Evolutionary conservation across 2,329 filamentous ascomycete genomes (phyloP), one percentile per base, ranked within the genome.

Genomic region (Clarireedia sp.): DNA sequence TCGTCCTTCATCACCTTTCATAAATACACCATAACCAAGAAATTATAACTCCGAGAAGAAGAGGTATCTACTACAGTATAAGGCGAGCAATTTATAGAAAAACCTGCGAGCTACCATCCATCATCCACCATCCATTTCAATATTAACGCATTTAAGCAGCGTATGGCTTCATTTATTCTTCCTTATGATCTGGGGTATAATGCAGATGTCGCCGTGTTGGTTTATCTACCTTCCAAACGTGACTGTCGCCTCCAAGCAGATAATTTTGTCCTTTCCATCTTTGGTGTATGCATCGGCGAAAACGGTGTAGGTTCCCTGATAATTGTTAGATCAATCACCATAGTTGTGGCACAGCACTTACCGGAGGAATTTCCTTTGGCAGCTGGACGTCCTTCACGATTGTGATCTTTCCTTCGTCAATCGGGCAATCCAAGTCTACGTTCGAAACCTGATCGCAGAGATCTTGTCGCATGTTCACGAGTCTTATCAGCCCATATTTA

Each of bases 401-500:
- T 38, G 74, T 75, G 68, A 90, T 77, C 21, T 83, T 74, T 57
- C 91, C 92, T 73, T 89, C 82, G 73, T 95, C 77, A 57, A 99
- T 79, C 48, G 94, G 94, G 73, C 94, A 99, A 65, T 89, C 75
- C 56, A 97, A 76, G 65, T 96, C 90, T 45, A 96, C 89, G 63
- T 96, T 90, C 69, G 81, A 77, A 62, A 95, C 82, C 70, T 95
- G 86, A 58, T 96, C 88, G 76, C 94, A 99, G 38, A 97, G 81
- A 68, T 96, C 87, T 66, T 86, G 84, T 63, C 79, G 81, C 62
- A 87, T 87, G 71, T 81, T 89, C 72, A 99, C 83, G 61, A 99
- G 81, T 54, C 84, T 88, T 71, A 99, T 96, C 62, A 96, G 78
- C 58, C 92, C 92, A 72, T 95, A 96, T 75, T 96, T 96, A 74